Base-by-base conservation (phyloP, 2,329 filamentous ascomycete species). In the Aspergillus pseudoglaucus region DNA sequence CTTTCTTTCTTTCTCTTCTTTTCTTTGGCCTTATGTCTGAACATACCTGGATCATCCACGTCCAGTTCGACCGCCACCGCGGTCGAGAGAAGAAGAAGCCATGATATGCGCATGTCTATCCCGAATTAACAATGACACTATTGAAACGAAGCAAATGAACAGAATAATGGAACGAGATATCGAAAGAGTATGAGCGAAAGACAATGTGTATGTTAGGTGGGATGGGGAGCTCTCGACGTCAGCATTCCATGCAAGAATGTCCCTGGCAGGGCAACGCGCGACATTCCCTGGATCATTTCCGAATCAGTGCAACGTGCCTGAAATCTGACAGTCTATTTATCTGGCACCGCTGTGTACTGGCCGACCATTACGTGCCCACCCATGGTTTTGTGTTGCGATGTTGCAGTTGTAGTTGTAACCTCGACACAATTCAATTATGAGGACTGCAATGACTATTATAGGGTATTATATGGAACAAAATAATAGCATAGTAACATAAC, bases 51-150 rank as follows among this genome's bases (percentile, higher is more conserved):
- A 39, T 54, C 23, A 9, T 58, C 49, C 2, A 53, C 9, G 3
- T 58, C 20, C 17, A 53, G 32, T 1, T 56, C 52, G 12, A 58
- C 46, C 9, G 50, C 55, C 50, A 44, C 48, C 17, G 51, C 51
- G 27, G 45, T 12, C 18, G 53, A 23, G 10, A 54, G 18, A 14
- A 52, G 22, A 10, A 52, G 20, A 23, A 47, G 44, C 53, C 54
- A 56, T 53, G 39, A 41, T 46, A 10, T 45, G 44, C 46, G 48
- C 56, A 58, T 58, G 40, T 4, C 23, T 25, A 15, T 42, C n/a
- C 7, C 18, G 35, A 18, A 17, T 3, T 38, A 12, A 5, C 2
- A 17, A 17, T 8, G 18, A 38, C 2, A 10, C n/a, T 15, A 38
- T 9, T 17, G 18, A 38, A 38, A 6, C 15, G 6, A 18, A 38